Conservation (phyloP, 306 rosid genomes). For the Pachyrhizus erosus region DNA sequence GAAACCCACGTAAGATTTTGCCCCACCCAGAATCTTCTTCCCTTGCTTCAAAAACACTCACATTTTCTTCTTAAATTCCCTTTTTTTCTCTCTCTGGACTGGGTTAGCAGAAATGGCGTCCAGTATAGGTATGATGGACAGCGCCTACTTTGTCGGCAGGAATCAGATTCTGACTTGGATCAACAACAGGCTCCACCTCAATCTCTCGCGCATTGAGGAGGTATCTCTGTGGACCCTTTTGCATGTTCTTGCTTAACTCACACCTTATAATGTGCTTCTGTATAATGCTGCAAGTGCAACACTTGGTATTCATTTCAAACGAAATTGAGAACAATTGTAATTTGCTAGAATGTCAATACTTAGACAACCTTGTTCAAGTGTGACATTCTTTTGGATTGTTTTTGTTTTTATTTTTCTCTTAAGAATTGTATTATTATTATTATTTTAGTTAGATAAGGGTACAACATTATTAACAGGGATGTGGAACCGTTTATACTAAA, state of each 20-base stretch:
- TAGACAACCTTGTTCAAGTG: not conserved
- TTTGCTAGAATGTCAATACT: not conserved
- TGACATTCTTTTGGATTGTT: not conserved
- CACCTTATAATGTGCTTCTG: not conserved
- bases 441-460: too few species aligned
- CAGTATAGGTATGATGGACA: conserved; percentile 93
- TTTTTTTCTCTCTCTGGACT: not conserved
- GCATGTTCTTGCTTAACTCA: conserved; percentile 10
- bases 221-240: conserved; percentile 39
- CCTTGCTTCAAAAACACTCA: not conserved
- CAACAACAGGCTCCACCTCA: conserved; percentile 85
- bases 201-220: conserved; percentile 93
- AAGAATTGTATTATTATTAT: too few species aligned
- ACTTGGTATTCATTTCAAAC: not conserved
- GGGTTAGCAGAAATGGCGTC: conserved; percentile 64
- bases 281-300: not conserved
- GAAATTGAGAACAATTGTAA: not conserved
- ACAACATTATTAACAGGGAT: too few species aligned
- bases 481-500: not conserved
- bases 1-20: conserved; percentile 34
- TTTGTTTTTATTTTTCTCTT: not conserved
- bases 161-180: conserved; percentile 95
- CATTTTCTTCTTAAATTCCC: not conserved
- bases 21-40: not conserved
- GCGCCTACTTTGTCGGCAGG: conserved; percentile 94